Conservation (phyloP, 768 basidiomycete genomes). For the Lentinula sp. region DNA sequence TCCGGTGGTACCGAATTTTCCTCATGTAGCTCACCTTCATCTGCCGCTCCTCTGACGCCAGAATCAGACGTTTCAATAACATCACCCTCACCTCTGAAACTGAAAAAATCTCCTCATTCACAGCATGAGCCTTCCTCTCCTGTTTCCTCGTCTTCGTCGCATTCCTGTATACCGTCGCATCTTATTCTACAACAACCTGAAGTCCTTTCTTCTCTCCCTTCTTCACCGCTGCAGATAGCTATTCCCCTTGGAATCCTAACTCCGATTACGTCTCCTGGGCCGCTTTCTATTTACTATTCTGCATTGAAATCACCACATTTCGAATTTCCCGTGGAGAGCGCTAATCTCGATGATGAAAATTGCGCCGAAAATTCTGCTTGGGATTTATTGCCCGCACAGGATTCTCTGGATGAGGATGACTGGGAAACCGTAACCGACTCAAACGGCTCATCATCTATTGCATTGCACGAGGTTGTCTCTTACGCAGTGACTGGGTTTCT, state of each 20-base stretch:
- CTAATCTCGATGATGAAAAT: neutral
- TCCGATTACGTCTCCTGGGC: neutral
- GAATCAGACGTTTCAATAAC: neutral
- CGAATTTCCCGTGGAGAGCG: neutral
- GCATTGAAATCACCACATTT: neutral
- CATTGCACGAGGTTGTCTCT: slow-evolving; percentile 29
- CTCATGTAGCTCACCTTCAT: neutral
- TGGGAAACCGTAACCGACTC: neutral
- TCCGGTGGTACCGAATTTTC: neutral
- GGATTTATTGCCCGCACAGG: neutral
- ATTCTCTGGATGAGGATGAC: neutral
- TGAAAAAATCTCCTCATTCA: neutral
- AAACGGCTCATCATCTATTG: neutral
- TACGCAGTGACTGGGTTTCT: slow-evolving; percentile 54
- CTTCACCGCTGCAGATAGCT: neutral
- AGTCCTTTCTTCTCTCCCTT: neutral
- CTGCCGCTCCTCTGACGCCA: neutral
- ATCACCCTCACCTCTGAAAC: neutral
- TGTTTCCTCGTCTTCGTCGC: neutral
- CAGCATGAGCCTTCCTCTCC: neutral
- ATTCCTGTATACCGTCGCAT: neutral
- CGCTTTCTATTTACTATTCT: neutral
- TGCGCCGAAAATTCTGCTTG: neutral
- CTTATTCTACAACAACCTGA: neutral
- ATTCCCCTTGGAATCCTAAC: neutral